Base-by-base conservation (phyloP, 768 basidiomycete species). In the Agaricus sinodeliciosus region DNA sequence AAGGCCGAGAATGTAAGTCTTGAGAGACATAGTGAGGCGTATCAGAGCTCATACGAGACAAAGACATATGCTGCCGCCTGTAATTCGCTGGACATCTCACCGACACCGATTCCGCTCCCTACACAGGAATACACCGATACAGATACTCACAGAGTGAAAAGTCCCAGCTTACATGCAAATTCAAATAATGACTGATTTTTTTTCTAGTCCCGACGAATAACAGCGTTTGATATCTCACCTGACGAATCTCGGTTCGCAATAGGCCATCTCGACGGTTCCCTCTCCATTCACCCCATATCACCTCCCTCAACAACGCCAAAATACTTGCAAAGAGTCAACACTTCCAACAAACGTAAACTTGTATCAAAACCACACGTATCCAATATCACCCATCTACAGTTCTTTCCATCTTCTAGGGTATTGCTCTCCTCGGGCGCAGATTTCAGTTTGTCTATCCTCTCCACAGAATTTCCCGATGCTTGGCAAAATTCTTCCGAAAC, bases 381-480 rank as follows among this genome's bases (percentile, higher is more conserved):
- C 65, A 74, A 75, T 1, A 70, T 80, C n/a, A 77, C 77, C 2
- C 73, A 75, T 18, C 65, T 85, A 25, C 73, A 71, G 40, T 85
- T 84, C 72, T 85, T 87, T 66, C 85, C 85, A 1, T 87, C 84
- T 0, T 83, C 79, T 9, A 72, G 82, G 37, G 88, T 90, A 13
- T 70, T 90, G 1, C 74, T 94, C 9, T 80, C 86, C 4, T 73
- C 82, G 0, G 81, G 85, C 0, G 77, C 78, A 4, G 87, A 90
- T 63, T 84, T 89, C 58, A 70, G 79, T 0, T 65, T 91, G 2
- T 69, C 79, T 22, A 76, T 94, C 54, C 78, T 85, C 48, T 78
- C 87, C 7, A 81, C 85, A 0, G 75, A 80, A 3, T 72, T 74
- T 5, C 65, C 68, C 7, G 37, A 53, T 11, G 25, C 43, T 15